Evolutionary conservation across 2,329 filamentous ascomycete genomes (phyloP).

Genomic region (Penicillium sp.): DNA sequence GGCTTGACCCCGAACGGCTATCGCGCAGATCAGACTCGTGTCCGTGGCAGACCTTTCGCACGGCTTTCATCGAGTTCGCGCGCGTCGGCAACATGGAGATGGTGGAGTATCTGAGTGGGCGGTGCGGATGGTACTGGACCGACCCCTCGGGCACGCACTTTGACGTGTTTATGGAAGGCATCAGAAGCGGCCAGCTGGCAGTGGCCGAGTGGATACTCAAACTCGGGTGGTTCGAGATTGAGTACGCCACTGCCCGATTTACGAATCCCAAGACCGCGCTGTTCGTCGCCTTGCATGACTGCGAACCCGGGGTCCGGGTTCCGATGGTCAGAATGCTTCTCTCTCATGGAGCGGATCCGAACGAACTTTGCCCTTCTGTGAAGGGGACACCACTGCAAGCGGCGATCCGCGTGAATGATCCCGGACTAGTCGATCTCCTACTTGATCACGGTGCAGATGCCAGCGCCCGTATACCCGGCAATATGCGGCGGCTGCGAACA

Average conservation of each 20-base stretch:
- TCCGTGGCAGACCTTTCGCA: neutral
- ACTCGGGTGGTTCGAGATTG: neutral
- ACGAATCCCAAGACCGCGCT: neutral
- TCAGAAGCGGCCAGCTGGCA: neutral
- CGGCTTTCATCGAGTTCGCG: neutral
- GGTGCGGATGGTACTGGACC: neutral
- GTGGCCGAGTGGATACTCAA: neutral
- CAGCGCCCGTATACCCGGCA: neutral
- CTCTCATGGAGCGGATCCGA: neutral
- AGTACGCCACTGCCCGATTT: neutral
- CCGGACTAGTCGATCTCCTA: neutral
- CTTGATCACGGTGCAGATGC: neutral
- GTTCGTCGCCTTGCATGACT: neutral
- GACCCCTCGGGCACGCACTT: neutral
- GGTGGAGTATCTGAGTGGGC: neutral
- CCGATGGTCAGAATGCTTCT: neutral
- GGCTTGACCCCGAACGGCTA: neutral
- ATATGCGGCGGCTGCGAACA: neutral
- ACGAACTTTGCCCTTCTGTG: neutral
- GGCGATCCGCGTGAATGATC: neutral
- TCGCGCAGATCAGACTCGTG: neutral
- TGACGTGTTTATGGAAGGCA: neutral
- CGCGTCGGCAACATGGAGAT: neutral
- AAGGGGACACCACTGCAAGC: neutral
- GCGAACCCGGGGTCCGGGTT: neutral